phyloP scores from a whole-genome alignment of 2,329 filamentous ascomycete species.

The Drechmeria coniospora region DNA sequence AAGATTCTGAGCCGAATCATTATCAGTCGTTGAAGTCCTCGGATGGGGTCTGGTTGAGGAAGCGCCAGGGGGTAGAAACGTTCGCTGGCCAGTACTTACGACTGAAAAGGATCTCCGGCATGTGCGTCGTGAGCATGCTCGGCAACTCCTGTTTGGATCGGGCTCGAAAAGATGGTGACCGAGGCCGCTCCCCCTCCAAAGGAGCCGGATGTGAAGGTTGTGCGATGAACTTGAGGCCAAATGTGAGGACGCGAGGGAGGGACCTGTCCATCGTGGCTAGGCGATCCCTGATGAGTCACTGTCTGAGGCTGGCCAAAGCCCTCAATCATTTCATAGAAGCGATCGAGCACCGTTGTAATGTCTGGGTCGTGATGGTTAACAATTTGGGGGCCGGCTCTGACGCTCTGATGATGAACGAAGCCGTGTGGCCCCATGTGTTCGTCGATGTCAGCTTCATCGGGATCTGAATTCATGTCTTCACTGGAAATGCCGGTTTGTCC shows the following conservation, averaged over 20 bases:
- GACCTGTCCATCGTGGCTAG: neutral
- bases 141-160: slow-evolving; percentile 11
- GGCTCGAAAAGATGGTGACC: slow-evolving; percentile 31
- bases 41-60: neutral
- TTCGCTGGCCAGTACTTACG: slow-evolving; percentile 19
- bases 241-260: neutral
- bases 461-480: slow-evolving; percentile 33
- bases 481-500: slow-evolving; percentile 11
- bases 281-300: neutral
- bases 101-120: slow-evolving; percentile 26
- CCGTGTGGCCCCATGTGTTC: slow-evolving; percentile 30
- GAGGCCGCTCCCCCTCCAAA: slow-evolving; percentile 27
- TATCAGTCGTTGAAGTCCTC: slow-evolving; percentile 16
- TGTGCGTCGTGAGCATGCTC: slow-evolving; percentile 5
- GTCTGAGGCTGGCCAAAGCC: slow-evolving; percentile 13
- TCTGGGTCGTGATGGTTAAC: slow-evolving; percentile 16
- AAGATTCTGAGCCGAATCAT: slow-evolving; percentile 26
- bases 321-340: slow-evolving; percentile 29
- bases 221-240: slow-evolving; percentile 17
- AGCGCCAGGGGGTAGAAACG: slow-evolving; percentile 7
- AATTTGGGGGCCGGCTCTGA: slow-evolving; percentile 11
- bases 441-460: slow-evolving; percentile 43
- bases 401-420: slow-evolving; percentile 23
- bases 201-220: slow-evolving; percentile 21
- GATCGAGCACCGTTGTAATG: slow-evolving; percentile 21